A percentile compares a stretch with the other conserved stretches of the same genome.
Conservation (phyloP, 768 basidiomycete species). For the Lyophyllum atratum region DNA sequence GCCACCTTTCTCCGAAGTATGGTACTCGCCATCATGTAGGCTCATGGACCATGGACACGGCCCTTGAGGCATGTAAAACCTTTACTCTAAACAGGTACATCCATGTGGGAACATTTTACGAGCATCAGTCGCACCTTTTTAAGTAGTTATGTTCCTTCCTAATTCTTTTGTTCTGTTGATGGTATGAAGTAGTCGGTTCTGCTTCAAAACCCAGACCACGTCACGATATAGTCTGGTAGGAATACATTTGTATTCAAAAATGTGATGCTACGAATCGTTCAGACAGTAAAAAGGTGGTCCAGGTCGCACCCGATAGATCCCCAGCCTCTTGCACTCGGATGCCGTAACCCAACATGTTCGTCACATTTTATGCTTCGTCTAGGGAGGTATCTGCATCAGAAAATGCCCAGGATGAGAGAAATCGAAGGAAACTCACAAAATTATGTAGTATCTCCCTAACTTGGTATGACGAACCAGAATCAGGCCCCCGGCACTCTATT, state of each 20-base stretch:
- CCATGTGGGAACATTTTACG: conserved; percentile 1
- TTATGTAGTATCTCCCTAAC: no score
- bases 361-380: no score
- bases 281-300: no score
- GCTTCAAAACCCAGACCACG: background rate
- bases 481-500: no score
- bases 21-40: background rate
- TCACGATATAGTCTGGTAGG: no score
- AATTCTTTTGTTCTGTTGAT: background rate
- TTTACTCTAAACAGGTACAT: conserved; percentile 6
- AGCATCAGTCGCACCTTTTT: background rate
- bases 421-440: no score
- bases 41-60: background rate
- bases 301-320: no score
- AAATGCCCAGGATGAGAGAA: no score
- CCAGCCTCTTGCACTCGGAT: background rate
- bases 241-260: no score
- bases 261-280: no score
- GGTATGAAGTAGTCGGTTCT: background rate
- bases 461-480: no score
- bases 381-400: no score
- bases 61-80: background rate
- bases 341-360: background rate
- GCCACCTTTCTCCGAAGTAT: conserved; percentile 2
- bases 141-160: background rate